Conservation (phyloP, 2,329 filamentous ascomycete genomes). For the Trichoderma cornu-damae region DNA sequence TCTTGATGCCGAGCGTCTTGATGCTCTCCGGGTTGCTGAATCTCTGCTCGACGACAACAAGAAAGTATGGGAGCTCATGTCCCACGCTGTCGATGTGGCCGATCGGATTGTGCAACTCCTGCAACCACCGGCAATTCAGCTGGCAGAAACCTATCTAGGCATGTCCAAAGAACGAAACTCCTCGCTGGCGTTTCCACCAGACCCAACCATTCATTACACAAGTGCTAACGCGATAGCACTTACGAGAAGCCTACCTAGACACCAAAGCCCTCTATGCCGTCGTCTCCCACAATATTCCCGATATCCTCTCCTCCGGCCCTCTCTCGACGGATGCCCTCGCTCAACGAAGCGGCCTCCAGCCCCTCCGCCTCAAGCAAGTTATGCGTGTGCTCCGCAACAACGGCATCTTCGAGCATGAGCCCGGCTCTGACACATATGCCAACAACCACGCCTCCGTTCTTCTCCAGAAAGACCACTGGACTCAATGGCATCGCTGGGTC, state of each 20-base stretch:
- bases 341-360: neutral
- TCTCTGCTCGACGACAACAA: neutral
- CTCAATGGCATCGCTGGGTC: constrained; percentile 42
- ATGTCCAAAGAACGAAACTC: neutral
- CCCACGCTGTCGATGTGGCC: constrained; percentile 8
- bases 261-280: constrained; percentile 10
- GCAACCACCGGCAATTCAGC: constrained; percentile 2
- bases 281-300: constrained; percentile 10
- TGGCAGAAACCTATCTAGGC: constrained; percentile 14
- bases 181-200: neutral
- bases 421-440: constrained; percentile 25
- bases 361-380: constrained; percentile 14
- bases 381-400: constrained; percentile 23
- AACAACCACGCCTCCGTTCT: constrained; percentile 35
- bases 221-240: neutral
- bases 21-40: neutral
- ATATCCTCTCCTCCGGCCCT: neutral
- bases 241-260: constrained; percentile 13
- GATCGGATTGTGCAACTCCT: constrained; percentile 8
- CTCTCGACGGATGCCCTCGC: neutral
- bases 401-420: constrained; percentile 33
- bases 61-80: neutral
- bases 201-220: neutral
- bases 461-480: constrained; percentile 37
- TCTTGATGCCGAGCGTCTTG: neutral